A percentile compares a stretch with the other conserved stretches of the same genome.
Evolutionary conservation across 495 filamentous ascomycete genomes (phyloP).

Genomic region (Penicillium desertorum): DNA sequence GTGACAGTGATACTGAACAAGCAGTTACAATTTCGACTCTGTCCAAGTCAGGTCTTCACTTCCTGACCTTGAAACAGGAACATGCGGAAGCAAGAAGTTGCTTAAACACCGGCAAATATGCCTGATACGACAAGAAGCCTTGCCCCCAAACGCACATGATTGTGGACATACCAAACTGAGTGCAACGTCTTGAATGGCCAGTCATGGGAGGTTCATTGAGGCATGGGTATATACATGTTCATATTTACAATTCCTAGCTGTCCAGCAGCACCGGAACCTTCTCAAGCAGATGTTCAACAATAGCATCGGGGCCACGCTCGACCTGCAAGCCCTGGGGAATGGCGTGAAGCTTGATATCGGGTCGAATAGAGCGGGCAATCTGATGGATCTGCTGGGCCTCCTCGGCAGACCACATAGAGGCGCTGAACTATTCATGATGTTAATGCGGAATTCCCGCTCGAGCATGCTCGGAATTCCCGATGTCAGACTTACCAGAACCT

Average conservation of each 20-base stretch:
- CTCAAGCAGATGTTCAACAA: constrained; percentile 63
- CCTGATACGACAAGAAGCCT: too few relatives aligned
- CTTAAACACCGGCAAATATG: too few relatives aligned
- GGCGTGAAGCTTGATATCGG: constrained; percentile 57
- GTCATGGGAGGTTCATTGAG: not conserved
- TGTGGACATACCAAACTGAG: too few relatives aligned
- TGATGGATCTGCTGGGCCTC: constrained; percentile 54
- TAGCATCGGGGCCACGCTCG: constrained; percentile 61
- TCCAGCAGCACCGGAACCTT: constrained; percentile 55
- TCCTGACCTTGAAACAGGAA: too few relatives aligned
- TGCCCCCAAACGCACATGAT: too few relatives aligned
- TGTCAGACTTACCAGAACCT: constrained; percentile 47
- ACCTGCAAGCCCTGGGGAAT: constrained; percentile 65
- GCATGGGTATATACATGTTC: constrained; percentile 1
- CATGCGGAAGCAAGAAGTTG: too few relatives aligned
- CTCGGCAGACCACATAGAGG: constrained; percentile 67
- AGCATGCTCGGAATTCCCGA: constrained; percentile 18
- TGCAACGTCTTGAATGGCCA: too few relatives aligned
- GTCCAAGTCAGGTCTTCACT: too few relatives aligned
- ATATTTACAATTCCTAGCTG: constrained; percentile 23
- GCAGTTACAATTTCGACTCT: too few relatives aligned
- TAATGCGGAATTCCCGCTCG: constrained; percentile 4
- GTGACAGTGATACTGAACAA: too few relatives aligned
- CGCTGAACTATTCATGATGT: constrained; percentile 52
- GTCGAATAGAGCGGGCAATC: constrained; percentile 52